Base-by-base conservation (phyloP, 176 grass and related monocot species). In the Raddia distichophylla region DNA sequence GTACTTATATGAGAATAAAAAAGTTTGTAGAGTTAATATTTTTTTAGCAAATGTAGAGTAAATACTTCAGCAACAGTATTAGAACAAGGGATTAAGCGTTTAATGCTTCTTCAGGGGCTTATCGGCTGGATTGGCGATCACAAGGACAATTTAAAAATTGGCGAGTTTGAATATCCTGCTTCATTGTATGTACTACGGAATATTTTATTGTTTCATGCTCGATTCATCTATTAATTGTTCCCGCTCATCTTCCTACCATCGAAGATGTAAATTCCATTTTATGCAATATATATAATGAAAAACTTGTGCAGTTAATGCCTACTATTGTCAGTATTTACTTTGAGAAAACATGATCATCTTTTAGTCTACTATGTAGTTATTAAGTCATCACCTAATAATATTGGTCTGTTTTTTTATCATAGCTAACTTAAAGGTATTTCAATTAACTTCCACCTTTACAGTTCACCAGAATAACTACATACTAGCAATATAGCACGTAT, bases 161-260 rank as follows among this genome's bases (percentile, higher is more conserved):
- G 51, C 54, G 90, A 93, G 50, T 98, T 94, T 64, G 92, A 92
- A 55, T 81, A 85, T 76, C 87, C 90, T 53, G 88, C 95, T 73
- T 94, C 95, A 58, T 89, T 86, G 95, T 94, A 88, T 86, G 83
- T 75, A 81, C 77, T 88, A 69, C 66, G 33, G 4, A 46, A 45
- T 75, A 58, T 57, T 80, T 19, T 82, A 10, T 80, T 81, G 13
- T 52, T 80, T 74, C 16, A 62, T 70, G 68, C 13, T 58, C 75
- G 37, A 46, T 84, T 69, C 75, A 40, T 80, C 55, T 61, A 50
- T 37, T 13, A 72, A 60, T 18, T 64, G 35, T 57, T 64, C 70
- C 19, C 60, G 76, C 52, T 81, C 46, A 52, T 61, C 4, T 81
- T 75, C 67, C 40, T 59, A 51, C 16, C 79, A 10, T 72, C 42